A percentile compares a stretch with the other conserved stretches of the same genome.
Conservation (phyloP, 2,329 filamentous ascomycete genomes). For the Fusarium dimerum region DNA sequence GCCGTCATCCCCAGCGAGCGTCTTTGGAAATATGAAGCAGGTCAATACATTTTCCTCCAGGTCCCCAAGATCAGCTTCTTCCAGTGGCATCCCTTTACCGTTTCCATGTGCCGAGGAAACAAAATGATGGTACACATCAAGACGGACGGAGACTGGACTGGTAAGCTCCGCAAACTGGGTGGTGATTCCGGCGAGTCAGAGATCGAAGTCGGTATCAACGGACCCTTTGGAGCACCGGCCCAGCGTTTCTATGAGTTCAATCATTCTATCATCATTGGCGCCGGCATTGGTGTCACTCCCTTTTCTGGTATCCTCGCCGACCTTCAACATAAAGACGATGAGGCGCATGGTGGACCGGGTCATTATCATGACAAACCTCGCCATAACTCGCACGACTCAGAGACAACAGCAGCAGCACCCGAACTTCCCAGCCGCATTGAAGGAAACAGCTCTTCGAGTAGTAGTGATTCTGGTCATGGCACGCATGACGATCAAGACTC, state of each 20-base stretch:
- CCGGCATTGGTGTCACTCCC: slow-evolving; percentile 59
- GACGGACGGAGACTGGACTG: slow-evolving; percentile 59
- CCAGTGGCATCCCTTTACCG: slow-evolving; percentile 62
- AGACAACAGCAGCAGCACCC: neutral
- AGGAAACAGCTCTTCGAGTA: neutral
- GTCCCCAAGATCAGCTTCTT: slow-evolving; percentile 54
- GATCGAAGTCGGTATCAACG: slow-evolving; percentile 56
- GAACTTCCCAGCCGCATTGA: neutral
- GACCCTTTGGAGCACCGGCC: slow-evolving; percentile 58
- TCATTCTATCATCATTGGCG: slow-evolving; percentile 57
- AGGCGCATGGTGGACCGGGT: slow-evolving; percentile 32
- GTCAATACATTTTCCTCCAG: slow-evolving; percentile 59
- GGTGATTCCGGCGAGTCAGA: slow-evolving; percentile 34
- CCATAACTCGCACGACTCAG: slow-evolving; percentile 7
- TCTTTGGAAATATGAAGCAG: slow-evolving; percentile 56
- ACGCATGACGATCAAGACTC: neutral
- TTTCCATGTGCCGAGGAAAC: slow-evolving; percentile 54
- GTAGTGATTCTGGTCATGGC: too few species aligned
- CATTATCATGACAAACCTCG: slow-evolving; percentile 1
- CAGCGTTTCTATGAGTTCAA: slow-evolving; percentile 60
- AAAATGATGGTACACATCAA: slow-evolving; percentile 59
- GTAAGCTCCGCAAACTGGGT: slow-evolving; percentile 44
- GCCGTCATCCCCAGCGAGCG: slow-evolving; percentile 48
- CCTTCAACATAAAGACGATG: slow-evolving; percentile 48
- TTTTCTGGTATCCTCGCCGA: slow-evolving; percentile 59